Evolutionary conservation across 345 rosid genomes (phyloP), one percentile per base, ranked within the genome.

Genomic region (Salix brachista): DNA sequence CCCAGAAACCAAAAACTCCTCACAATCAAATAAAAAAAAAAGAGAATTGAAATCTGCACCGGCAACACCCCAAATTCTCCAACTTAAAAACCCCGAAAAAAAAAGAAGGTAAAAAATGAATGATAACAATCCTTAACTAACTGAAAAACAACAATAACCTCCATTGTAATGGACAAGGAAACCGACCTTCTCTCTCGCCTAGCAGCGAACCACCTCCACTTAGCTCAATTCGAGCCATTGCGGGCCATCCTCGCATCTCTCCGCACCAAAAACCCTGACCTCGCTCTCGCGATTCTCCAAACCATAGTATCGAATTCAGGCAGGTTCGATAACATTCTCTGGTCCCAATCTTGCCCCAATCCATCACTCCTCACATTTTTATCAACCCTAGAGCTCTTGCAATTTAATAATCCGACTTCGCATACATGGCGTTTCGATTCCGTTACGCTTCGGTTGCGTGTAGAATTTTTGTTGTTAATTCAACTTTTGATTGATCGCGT

Each of bases 211-310:
- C 94, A 95, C 81, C 97, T 95, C 70, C 85, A 89, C 80, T 85
- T 95, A 23, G 94, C 93, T 44, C 99, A 95, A 60, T 91, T 91
- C 89, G 99, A 95, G 91, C 92, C 99, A 21, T 79, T 95, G 26
- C 89, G 97, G 30, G 99, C 98, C 62, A 82, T 87, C 64, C 87
- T 95, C n/a, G 87, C 86, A 36, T 78, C 97, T 71, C 92, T 95
- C 78, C 92, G 93, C 21, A 73, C 88, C 65, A 88, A 87, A 66
- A 85, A 84, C 72, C 92, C 96, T 1, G 96, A 88, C 76, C 91
- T 93, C 50, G 89, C 98, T 25, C 83, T 82, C 71, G 75, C 90
- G 25, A 76, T 93, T 56, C 96, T 95, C 73, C 97, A 88, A 80
- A 85, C 97, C 19, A 87, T 95, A 77, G 92, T 95, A 32, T 86